phyloP scores from a whole-genome alignment of 805 yeast species.

The Kluyveromyces wickerhamii region DNA sequence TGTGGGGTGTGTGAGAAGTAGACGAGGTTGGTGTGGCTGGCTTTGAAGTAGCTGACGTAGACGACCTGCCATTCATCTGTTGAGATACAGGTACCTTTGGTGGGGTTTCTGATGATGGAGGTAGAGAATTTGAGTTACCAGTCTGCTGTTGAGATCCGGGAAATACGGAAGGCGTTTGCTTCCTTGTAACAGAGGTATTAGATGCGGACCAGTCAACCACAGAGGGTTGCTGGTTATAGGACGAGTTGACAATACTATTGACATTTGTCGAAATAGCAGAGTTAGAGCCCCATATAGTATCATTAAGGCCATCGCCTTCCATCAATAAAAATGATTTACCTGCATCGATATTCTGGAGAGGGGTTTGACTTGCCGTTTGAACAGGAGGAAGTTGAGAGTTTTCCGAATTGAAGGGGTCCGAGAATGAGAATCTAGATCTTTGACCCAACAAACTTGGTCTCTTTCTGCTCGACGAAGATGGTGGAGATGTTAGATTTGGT shows the following conservation, averaged over 20 bases:
- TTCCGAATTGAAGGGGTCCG: constrained; percentile 49
- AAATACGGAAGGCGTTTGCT: constrained; percentile 23
- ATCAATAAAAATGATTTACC: constrained; percentile 36
- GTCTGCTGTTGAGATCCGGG: constrained; percentile 9
- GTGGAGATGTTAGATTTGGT: constrained; percentile 15
- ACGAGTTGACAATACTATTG: constrained; percentile 21
- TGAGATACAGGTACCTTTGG: background rate
- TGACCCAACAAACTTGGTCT: constrained; percentile 50
- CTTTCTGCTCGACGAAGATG: constrained; percentile 31
- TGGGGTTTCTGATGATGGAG: constrained; percentile 24
- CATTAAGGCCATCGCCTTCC: constrained; percentile 33
- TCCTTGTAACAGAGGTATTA: constrained; percentile 15
- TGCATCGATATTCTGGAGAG: constrained; percentile 26
- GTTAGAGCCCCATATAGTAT: constrained; percentile 29
- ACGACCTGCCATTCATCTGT: constrained; percentile 2
- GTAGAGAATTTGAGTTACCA: constrained; percentile 28
- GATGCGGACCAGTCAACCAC: constrained; percentile 23
- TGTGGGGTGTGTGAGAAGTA: constrained; percentile 11
- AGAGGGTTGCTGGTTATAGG: constrained; percentile 14
- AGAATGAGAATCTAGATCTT: constrained; percentile 61
- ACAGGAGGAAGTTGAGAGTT: constrained; percentile 9
- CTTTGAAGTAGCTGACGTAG: constrained; percentile 6
- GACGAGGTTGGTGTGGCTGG: constrained; percentile 8
- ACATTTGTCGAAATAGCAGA: constrained; percentile 24
- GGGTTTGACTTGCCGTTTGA: constrained; percentile 10